Conservation (phyloP, 352 stramenopile species). For the Globisporangium takayamanum region DNA sequence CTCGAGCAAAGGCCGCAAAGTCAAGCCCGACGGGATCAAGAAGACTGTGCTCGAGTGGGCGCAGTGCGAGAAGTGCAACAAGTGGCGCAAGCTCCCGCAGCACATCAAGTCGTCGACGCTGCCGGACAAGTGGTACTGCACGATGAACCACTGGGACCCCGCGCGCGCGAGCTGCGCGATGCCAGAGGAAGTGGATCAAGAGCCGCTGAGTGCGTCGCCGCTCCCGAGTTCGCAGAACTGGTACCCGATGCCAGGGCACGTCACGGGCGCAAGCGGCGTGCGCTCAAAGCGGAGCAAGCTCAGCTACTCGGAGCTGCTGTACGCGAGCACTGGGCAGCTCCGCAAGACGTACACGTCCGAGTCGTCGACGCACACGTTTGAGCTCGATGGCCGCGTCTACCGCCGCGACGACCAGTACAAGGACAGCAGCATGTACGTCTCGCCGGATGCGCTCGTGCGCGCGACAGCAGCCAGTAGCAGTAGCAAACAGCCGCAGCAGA, state of each 20-base stretch:
- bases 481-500: not conserved
- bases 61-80: conserved; percentile 94
- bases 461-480: conserved; percentile 5
- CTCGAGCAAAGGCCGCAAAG: conserved; percentile 10
- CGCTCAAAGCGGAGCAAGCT: conserved; percentile 61
- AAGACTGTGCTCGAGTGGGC: conserved; percentile 91
- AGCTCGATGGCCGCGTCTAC: conserved; percentile 64
- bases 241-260: conserved; percentile 47
- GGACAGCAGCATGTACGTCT: conserved; percentile 75
- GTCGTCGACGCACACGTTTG: conserved; percentile 71
- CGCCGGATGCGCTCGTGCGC: conserved; percentile 27
- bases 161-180: conserved; percentile 64
- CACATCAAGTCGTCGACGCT: conserved; percentile 90
- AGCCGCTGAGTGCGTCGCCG: conserved; percentile 42
- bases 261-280: conserved; percentile 13
- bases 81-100: conserved; percentile 93
- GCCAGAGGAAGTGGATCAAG: conserved; percentile 71
- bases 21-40: conserved; percentile 31
- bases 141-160: conserved; percentile 94
- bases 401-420: conserved; percentile 78
- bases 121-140: conserved; percentile 95
- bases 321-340: conserved; percentile 70
- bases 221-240: conserved; percentile 49
- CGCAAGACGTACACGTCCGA: conserved; percentile 78
- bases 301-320: conserved; percentile 78